Evolutionary conservation across 2,329 filamentous ascomycete genomes (phyloP).

Genomic region (Paecilomyces sp.): DNA sequence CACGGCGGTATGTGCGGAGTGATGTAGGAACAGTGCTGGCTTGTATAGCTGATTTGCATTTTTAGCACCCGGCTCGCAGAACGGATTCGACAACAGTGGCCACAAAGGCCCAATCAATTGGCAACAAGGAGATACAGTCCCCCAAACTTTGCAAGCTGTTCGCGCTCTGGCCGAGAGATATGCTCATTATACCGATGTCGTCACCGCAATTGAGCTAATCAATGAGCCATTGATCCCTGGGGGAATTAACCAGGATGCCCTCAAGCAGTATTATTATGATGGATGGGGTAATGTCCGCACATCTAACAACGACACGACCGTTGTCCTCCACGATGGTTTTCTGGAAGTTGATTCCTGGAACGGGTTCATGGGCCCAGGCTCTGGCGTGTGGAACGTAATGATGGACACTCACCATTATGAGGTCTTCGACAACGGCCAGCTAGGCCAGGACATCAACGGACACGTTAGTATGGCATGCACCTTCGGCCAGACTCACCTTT

Average conservation of each 20-base stretch:
- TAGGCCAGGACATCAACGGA: conserved; percentile 43
- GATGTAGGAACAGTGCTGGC: not conserved
- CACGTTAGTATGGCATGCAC: conserved; percentile 53
- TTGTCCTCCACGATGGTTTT: conserved; percentile 50
- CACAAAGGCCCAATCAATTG: conserved; percentile 32
- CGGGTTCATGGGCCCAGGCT: conserved; percentile 47
- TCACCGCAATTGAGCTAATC: conserved; percentile 44
- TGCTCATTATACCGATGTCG: conserved; percentile 49
- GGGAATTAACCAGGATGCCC: conserved; percentile 34
- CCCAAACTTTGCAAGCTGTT: conserved; percentile 46
- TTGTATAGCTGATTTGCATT: not conserved
- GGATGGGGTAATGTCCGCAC: conserved; percentile 42
- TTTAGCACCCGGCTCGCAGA: conserved; percentile 54
- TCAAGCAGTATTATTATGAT: conserved; percentile 51
- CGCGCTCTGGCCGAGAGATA: conserved; percentile 53
- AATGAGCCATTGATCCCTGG: conserved; percentile 35
- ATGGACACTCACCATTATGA: conserved; percentile 66
- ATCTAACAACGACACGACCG: conserved; percentile 37
- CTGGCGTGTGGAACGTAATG: conserved; percentile 43
- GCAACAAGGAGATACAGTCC: conserved; percentile 28
- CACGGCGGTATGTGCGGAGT: conserved; percentile 50
- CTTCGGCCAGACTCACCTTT: conserved; percentile 41
- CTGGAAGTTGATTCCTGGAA: conserved; percentile 50
- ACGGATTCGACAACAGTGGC: conserved; percentile 63
- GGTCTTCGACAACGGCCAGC: conserved; percentile 48